A percentile compares a stretch with the other conserved stretches of the same genome.
phyloP scores from a whole-genome alignment of 148 eudicot species.

The Spergularia marina region DNA sequence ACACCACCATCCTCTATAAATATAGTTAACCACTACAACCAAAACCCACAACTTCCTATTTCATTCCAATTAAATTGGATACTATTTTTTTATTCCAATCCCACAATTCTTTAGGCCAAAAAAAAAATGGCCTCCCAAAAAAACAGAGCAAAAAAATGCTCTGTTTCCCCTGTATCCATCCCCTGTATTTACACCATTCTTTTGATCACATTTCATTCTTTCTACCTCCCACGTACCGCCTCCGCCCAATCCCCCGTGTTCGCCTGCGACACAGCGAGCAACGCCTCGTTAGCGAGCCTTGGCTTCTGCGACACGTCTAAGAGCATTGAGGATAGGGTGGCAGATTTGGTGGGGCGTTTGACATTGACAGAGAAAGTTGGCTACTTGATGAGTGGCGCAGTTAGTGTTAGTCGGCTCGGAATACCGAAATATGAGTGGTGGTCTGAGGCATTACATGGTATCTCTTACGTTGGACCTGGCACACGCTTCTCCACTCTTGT shows the following conservation, averaged over 20 bases:
- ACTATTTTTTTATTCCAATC: not conserved
- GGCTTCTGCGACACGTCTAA: conserved; percentile 49
- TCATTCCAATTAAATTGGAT: not conserved
- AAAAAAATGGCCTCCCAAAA: conserved; percentile 34
- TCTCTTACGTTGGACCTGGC: conserved; percentile 60
- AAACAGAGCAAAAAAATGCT: conserved; percentile 30
- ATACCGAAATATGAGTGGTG: conserved; percentile 81
- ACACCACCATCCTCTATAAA: conserved; percentile 22
- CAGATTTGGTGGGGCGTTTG: conserved; percentile 48
- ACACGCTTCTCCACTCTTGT: conserved; percentile 43
- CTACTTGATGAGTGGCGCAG: conserved; percentile 45
- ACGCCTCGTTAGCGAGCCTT: conserved; percentile 34
- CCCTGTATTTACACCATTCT: conserved; percentile 22
- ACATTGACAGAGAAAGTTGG: conserved; percentile 62
- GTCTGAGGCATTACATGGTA: conserved; percentile 82
- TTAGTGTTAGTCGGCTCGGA: conserved; percentile 50
- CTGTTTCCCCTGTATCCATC: conserved; percentile 38
- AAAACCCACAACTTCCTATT: not conserved
- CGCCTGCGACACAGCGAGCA: conserved; percentile 52
- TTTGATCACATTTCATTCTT: conserved; percentile 3
- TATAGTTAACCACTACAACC: conserved; percentile 21
- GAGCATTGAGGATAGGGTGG: conserved; percentile 38
- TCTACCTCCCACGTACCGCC: not conserved
- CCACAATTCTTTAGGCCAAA: conserved; percentile 8
- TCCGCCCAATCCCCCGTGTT: conserved; percentile 37